These are phyloP conservation scores for Punica granatum DNA, from an alignment of 345 rosid genomes.

Conservation along the genomic window DNA sequence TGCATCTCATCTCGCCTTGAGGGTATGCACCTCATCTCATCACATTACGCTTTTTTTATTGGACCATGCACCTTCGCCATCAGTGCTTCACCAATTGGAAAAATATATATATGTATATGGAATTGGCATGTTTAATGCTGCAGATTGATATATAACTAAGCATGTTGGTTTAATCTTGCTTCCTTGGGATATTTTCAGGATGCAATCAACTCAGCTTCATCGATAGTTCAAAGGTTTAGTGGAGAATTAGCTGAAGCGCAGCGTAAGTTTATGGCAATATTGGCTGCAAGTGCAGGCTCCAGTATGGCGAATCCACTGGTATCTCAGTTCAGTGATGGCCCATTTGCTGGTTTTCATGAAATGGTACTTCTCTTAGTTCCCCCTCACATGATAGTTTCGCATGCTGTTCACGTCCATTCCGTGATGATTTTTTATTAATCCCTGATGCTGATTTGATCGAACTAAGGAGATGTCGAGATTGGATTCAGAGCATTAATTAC, in stretches of 20 bases:
- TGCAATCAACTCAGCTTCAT: conserved; percentile 51
- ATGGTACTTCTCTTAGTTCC: conserved; percentile 25
- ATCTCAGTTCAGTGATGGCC: conserved; percentile 49
- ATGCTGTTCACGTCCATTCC: background rate
- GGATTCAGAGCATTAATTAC: conserved; percentile 45
- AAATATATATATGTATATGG: too few species aligned
- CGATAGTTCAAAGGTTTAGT: conserved; percentile 44
- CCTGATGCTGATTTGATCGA: conserved; percentile 33
- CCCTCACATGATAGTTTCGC: background rate
- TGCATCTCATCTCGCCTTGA: conserved; percentile 22
- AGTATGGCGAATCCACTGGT: conserved; percentile 36
- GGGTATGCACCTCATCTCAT: conserved; percentile 33
- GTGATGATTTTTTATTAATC: background rate
- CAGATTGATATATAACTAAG: background rate
- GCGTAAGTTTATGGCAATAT: conserved; percentile 53
- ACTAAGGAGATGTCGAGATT: conserved; percentile 50
- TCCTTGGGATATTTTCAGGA: conserved; percentile 31
- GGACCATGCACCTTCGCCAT: too few species aligned
- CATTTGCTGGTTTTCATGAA: conserved; percentile 42
- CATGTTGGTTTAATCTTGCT: background rate
- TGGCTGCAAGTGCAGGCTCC: conserved; percentile 48
- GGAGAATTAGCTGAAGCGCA: conserved; percentile 66
- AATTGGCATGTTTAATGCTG: too few species aligned
- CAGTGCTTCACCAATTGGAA: too few species aligned
- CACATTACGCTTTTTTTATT: too few species aligned